Evolutionary conservation across 495 filamentous ascomycete species (phyloP), one percentile per base, ranked within the genome.

Genomic region (Chlorociboria aeruginascens): DNA sequence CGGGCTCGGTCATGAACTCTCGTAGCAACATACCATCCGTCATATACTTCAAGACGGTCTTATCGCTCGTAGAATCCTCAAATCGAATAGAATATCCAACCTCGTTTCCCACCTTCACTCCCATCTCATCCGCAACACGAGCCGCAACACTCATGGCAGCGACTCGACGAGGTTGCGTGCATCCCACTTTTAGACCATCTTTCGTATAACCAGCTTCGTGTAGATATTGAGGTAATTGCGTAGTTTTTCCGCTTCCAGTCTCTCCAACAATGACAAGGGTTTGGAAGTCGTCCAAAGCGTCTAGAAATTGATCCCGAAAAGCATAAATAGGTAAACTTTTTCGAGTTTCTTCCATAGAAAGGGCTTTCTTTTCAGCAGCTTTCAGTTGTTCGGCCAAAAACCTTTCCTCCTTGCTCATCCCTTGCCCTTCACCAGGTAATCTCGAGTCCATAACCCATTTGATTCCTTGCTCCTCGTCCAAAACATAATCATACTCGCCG

Each of bases 81-180:
- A 97, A 98, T 46, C 92, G 83, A 54, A 98, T 95, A 2, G 85
- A 81, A 62, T 98, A 98, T 32, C 92, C 92, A 31, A 96, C 90
- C 58, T 95, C 86, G 54, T 88, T 87, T 1, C 92, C 92, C 13
- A 97, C 63, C 62, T 85, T 89, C 32, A 86, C 83, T 3, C 89
- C 87, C 77, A 94, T 84, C 58, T 98, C 92, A 45, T 98, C 90
- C 0, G 92, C 85, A 8, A 98, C 92, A 66, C 92, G 86, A 16
- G 85, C 79, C 6, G 92, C 92, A 32, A 98, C 92, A 55, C 83
- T 90, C 85, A 95, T 96, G 16, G 92, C 90, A 34, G 92, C 92
- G 8, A 98, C 92, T 68, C 92, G 79, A 49, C 92, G 81, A n/a
- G 92, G 92, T 62, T 98, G 87, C 1, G 83, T 88, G 52, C 83